Evolutionary conservation across 345 rosid genomes (phyloP).

Genomic region (Hibiscus syriacus): DNA sequence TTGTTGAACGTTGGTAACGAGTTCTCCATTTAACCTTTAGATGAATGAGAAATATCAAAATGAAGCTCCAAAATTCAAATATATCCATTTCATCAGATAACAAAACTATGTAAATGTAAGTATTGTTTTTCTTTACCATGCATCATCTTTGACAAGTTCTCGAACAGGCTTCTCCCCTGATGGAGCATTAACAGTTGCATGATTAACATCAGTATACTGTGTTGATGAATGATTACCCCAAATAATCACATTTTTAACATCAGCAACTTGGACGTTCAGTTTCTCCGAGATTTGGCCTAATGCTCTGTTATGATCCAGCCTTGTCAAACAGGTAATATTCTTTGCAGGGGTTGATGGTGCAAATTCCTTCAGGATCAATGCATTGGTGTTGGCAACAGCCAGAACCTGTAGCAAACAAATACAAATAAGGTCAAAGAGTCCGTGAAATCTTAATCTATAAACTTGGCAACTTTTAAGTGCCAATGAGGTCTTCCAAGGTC

Average conservation of each 20-base stretch:
- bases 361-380: constrained; percentile 92
- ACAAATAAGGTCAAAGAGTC: neutral
- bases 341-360: constrained; percentile 93
- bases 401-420: constrained; percentile 50
- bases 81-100: neutral
- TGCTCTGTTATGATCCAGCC: no score
- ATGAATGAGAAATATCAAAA: neutral
- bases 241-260: constrained; percentile 93
- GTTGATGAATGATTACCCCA: constrained; percentile 95
- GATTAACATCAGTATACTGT: constrained; percentile 98
- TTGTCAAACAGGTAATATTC: constrained; percentile 86
- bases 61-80: neutral
- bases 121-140: constrained; percentile 38
- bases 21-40: constrained; percentile 78
- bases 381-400: constrained; percentile 97
- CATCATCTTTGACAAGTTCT: constrained; percentile 79
- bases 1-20: constrained; percentile 90
- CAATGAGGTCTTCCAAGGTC: neutral
- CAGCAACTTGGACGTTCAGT: constrained; percentile 73
- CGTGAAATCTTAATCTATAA: neutral
- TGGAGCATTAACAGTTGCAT: constrained; percentile 72
- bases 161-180: constrained; percentile 69
- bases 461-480: neutral
- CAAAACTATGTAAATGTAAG: neutral
- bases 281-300: constrained; percentile 95